These are phyloP conservation scores for Claviceps quebecensis DNA, from an alignment of 2,329 filamentous ascomycete genomes.

Conservation along the genomic window DNA sequence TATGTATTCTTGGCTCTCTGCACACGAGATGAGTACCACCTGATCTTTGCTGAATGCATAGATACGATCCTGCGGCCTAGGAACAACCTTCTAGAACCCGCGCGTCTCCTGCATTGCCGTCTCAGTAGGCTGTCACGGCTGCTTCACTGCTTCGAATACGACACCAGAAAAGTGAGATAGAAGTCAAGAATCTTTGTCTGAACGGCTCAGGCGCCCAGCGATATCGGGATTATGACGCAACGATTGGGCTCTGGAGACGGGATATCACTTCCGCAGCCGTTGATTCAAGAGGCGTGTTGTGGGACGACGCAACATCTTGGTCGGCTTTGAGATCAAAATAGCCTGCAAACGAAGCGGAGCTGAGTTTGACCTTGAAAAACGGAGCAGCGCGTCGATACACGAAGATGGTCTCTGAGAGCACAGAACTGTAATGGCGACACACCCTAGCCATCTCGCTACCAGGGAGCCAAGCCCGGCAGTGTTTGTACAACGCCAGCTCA, in stretches of 20 bases:
- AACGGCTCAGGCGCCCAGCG: background rate
- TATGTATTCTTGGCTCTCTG: background rate
- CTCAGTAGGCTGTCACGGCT: background rate
- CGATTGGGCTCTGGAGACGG: too few species aligned
- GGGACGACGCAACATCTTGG: background rate
- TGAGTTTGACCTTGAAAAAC: background rate
- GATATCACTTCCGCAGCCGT: background rate
- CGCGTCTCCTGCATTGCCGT: background rate
- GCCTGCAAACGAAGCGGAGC: background rate
- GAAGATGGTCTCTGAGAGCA: background rate
- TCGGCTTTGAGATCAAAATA: background rate
- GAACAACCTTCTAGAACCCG: background rate
- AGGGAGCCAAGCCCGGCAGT: background rate
- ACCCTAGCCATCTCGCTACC: slow-evolving; percentile 2
- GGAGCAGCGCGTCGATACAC: background rate
- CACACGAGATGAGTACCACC: slow-evolving; percentile 2
- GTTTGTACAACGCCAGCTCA: slow-evolving; percentile 4
- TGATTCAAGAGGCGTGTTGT: background rate
- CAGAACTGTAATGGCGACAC: background rate
- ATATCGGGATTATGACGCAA: background rate
- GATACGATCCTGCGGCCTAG: background rate
- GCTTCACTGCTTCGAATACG: background rate
- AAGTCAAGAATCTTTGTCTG: background rate
- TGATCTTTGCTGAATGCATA: slow-evolving; percentile 1
- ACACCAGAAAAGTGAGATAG: background rate